phyloP scores from a whole-genome alignment of 2,329 filamentous ascomycete genomes.

The Monosporascus sp. region DNA sequence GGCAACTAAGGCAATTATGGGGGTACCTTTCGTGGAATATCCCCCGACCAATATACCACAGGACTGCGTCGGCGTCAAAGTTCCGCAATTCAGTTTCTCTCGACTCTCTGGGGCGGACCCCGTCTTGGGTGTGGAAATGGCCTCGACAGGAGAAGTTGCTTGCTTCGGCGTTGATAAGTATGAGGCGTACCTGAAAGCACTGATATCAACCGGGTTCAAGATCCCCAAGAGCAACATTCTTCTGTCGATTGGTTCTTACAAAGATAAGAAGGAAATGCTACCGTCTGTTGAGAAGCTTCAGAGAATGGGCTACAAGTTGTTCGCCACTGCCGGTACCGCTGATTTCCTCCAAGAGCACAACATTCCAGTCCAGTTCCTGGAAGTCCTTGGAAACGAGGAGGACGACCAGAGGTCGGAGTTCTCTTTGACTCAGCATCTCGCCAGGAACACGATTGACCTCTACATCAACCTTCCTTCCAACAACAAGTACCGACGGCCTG shows the following conservation, averaged over 20 bases:
- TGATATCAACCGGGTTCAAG: conserved; percentile 94
- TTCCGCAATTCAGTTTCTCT: conserved; percentile 98
- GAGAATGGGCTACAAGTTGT: conserved; percentile 89
- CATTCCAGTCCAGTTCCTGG: conserved; percentile 87
- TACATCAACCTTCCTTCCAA: conserved; percentile 99
- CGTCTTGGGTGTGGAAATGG: conserved; percentile 97
- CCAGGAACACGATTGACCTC: conserved; percentile 95
- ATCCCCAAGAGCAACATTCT: conserved; percentile 93
- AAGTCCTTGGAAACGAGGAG: conserved; percentile 72
- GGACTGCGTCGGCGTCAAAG: conserved; percentile 92
- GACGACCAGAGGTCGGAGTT: conserved; percentile 92
- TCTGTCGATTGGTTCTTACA: conserved; percentile 92
- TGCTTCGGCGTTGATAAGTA: conserved; percentile 95
- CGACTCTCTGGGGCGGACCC: conserved; percentile 93
- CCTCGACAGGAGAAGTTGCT: conserved; percentile 95
- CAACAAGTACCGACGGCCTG: conserved; percentile 93
- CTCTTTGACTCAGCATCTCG: conserved; percentile 91
- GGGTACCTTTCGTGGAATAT: conserved; percentile 74
- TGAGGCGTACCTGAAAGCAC: conserved; percentile 93
- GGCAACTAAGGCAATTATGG: conserved; percentile 96
- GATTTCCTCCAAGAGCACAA: conserved; percentile 94
- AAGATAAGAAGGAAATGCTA: conserved; percentile 97
- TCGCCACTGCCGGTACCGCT: conserved; percentile 91
- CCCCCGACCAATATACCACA: conserved; percentile 69
- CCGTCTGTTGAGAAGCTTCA: conserved; percentile 86